These are phyloP conservation scores for Aspergillus wentii DNA, from an alignment of 495 filamentous ascomycete genomes.

Conservation along the genomic window DNA sequence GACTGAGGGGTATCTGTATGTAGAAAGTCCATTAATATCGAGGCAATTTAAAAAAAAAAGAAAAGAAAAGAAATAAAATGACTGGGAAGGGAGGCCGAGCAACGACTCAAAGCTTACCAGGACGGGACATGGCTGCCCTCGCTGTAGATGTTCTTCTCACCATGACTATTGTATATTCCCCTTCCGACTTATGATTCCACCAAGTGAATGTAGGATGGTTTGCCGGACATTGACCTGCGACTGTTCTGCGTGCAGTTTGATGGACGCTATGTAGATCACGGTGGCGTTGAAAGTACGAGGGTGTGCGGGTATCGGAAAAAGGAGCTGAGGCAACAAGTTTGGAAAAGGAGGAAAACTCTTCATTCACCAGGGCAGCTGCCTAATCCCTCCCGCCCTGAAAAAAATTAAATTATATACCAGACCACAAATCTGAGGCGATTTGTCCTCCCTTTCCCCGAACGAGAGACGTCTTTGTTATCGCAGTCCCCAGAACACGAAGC, in stretches of 20 bases:
- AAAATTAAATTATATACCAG: conserved; percentile 2
- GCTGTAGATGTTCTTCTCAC: conserved; percentile 5
- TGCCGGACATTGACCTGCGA: not conserved
- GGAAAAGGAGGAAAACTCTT: conserved; percentile 8
- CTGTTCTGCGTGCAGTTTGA: not conserved
- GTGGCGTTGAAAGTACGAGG: not conserved
- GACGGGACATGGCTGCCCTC: conserved; percentile 1
- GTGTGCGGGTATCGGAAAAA: not conserved
- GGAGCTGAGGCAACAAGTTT: conserved; percentile 1
- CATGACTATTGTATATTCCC: too few relatives aligned
- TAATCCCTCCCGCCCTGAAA: not conserved
- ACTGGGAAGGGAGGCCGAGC: too few relatives aligned
- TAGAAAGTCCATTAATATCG: not conserved
- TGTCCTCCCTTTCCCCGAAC: not conserved
- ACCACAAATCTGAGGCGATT: conserved; percentile 3
- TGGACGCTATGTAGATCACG: too few relatives aligned
- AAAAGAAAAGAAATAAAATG: conserved; percentile 1
- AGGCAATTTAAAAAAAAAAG: conserved; percentile 3
- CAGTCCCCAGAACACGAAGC: conserved; percentile 3
- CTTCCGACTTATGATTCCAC: too few relatives aligned
- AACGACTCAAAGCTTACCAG: too few relatives aligned
- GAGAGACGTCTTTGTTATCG: not conserved
- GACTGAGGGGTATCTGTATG: not conserved
- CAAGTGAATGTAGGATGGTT: not conserved
- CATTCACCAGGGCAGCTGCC: not conserved